Evolutionary conservation across 257 asterid genomes (phyloP).

Genomic region (Jacaranda mimosifolia): DNA sequence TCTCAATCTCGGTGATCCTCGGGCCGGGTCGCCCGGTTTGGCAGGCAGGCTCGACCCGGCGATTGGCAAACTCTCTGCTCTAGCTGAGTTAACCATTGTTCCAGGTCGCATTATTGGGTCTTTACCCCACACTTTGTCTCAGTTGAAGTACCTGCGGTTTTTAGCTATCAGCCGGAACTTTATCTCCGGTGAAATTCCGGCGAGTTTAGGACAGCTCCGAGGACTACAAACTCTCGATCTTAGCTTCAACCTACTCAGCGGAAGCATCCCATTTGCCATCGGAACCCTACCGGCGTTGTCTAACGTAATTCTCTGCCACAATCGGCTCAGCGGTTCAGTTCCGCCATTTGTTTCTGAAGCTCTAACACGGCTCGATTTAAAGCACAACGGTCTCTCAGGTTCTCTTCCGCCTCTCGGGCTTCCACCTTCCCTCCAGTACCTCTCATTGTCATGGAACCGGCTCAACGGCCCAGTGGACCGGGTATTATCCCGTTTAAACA

Average conservation of each 20-base stretch:
- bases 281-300: slow-evolving; percentile 69
- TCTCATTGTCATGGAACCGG: slow-evolving; percentile 81
- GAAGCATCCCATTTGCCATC: slow-evolving; percentile 61
- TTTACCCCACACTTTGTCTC: slow-evolving; percentile 70
- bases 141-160: slow-evolving; percentile 61
- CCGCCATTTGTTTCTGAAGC: slow-evolving; percentile 66
- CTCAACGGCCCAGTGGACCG: slow-evolving; percentile 73
- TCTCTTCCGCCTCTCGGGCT: slow-evolving; percentile 57
- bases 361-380: slow-evolving; percentile 80
- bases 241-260: slow-evolving; percentile 73
- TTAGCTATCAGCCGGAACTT: slow-evolving; percentile 76
- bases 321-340: slow-evolving; percentile 68
- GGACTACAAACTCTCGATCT: slow-evolving; percentile 77
- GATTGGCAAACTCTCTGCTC: slow-evolving; percentile 68
- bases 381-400: slow-evolving; percentile 83
- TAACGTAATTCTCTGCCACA: slow-evolving; percentile 75
- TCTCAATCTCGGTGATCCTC: slow-evolving; percentile 87
- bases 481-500: slow-evolving; percentile 52
- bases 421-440: slow-evolving; percentile 75
- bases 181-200: slow-evolving; percentile 76
- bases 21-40: slow-evolving; percentile 87
- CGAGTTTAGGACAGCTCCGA: slow-evolving; percentile 65
- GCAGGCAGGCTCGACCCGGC: slow-evolving; percentile 77
- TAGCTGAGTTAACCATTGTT: slow-evolving; percentile 76
- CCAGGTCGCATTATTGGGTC: slow-evolving; percentile 77